phyloP scores from a whole-genome alignment of 345 rosid species.

The Hibiscus syriacus region DNA sequence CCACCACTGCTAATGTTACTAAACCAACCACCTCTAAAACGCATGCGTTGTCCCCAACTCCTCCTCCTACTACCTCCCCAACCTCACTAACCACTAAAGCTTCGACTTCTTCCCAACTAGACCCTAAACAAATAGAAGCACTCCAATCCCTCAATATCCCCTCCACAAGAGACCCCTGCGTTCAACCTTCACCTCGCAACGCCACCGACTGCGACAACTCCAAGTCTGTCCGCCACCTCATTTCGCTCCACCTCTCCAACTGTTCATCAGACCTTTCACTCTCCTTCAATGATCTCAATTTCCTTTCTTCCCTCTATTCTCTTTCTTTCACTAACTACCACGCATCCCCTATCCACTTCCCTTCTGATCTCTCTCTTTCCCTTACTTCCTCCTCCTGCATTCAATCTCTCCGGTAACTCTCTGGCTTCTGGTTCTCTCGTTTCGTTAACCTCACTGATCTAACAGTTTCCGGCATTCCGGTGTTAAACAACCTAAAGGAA shows the following conservation, averaged over 20 bases:
- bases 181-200: too few relatives aligned
- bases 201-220: too few relatives aligned
- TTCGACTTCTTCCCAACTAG: conserved; percentile 33
- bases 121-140: too few relatives aligned
- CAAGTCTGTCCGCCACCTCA: too few relatives aligned
- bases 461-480: conserved; percentile 47
- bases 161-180: too few relatives aligned
- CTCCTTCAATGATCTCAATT: conserved; percentile 57
- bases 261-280: conserved; percentile 49
- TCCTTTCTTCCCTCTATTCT: conserved; percentile 60
- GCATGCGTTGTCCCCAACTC: conserved; percentile 10
- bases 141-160: too few relatives aligned
- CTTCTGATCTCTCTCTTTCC: conserved; percentile 51
- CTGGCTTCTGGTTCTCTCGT: conserved; percentile 68
- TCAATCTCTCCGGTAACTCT: conserved; percentile 51
- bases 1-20: background rate
- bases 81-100: conserved; percentile 16
- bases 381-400: conserved; percentile 57
- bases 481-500: too few relatives aligned
- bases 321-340: conserved; percentile 63
- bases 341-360: conserved; percentile 63
- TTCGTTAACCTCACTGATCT: conserved; percentile 75
- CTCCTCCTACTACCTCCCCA: conserved; percentile 24
- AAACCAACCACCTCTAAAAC: background rate
- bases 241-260: too few relatives aligned